Base-by-base conservation (phyloP, 441 rosid species). In the Metrosideros polymorpha region DNA sequence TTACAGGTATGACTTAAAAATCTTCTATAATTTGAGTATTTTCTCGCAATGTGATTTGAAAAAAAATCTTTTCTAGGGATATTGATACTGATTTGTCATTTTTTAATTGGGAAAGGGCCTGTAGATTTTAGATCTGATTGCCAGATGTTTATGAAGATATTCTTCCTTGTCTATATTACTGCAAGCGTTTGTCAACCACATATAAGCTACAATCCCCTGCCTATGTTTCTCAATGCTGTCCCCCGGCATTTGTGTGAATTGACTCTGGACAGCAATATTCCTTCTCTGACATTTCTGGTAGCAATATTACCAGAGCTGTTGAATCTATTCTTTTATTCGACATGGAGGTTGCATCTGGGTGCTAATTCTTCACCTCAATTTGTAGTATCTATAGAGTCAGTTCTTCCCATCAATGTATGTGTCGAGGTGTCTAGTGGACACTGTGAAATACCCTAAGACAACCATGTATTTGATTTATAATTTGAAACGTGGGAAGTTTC, bases 1-100 rank as follows among this genome's bases (percentile, higher is more conserved):
- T 94, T 98, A 92, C 97, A 94, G 97, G 99, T 95, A 89, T 52
- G 50, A 18, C 79, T 52, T 83, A 30, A 50, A 22, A 49, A 47
- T 51, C 39, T 83, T 29, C 9, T 6, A 83, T 83, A 22, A 83
- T 51, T 15, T 82, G 59, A 51, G 32, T 47, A 47, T 27, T 14
- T 12, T 27, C 83, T 29, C 32, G 1, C 83, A 6, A 6, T 45
- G 53, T 82, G 77, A 66, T 66, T 42, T 66, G 45, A 66, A 35
- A 39, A 39, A 66, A 42, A 19, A 19, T 35, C 27, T 35, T 82
- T 82, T 29, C 54, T 14, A 25, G 12, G 22, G 54, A 27, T 29
- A 25, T 82, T 12, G 12, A 27, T 43, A 45, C 22, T 79, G 35
- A 79, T 79, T 45, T 43, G 54, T 50, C 32, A 43, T 45, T 45